Conservation (phyloP, 1,139 yeast species). For the Wickerhamomyces sp. region DNA sequence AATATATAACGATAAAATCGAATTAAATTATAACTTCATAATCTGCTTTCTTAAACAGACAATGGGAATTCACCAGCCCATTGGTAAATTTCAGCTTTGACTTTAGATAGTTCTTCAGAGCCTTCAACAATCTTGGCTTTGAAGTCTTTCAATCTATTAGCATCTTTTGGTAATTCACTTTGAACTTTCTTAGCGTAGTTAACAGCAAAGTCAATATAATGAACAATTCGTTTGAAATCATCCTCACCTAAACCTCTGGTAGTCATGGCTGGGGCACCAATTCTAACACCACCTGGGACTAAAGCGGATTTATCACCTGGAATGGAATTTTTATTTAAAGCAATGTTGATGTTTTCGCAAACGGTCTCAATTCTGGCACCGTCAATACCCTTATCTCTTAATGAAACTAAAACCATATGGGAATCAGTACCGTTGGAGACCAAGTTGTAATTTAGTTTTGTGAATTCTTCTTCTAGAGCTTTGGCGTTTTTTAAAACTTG, state of each 20-base stretch:
- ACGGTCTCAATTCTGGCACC: constrained; percentile 98
- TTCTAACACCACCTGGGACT: constrained; percentile 96
- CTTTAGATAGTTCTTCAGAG: constrained; percentile 57
- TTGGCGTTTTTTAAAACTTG: constrained; percentile 88
- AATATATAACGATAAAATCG: background rate
- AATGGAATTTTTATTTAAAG: constrained; percentile 93
- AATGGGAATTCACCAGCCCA: constrained; percentile 97
- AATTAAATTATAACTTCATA: background rate
- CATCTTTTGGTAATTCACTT: constrained; percentile 70
- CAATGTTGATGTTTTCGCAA: constrained; percentile 92
- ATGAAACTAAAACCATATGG: constrained; percentile 87
- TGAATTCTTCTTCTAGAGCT: constrained; percentile 72
- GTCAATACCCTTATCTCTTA: constrained; percentile 86
- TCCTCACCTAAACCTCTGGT: constrained; percentile 91
- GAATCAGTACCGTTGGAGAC: constrained; percentile 96
- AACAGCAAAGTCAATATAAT: constrained; percentile 81
- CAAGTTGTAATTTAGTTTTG: constrained; percentile 65
- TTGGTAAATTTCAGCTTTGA: constrained; percentile 74
- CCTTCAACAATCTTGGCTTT: constrained; percentile 72
- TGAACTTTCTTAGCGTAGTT: constrained; percentile 75
- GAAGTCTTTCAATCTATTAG: constrained; percentile 92
- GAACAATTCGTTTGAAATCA: constrained; percentile 80
- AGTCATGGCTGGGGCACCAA: constrained; percentile 99
- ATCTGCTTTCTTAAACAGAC: constrained; percentile 43
- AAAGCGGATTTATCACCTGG: constrained; percentile 98